These are phyloP conservation scores for Alternaria dauci DNA, from an alignment of 2,329 filamentous ascomycete species.

Conservation along the genomic window DNA sequence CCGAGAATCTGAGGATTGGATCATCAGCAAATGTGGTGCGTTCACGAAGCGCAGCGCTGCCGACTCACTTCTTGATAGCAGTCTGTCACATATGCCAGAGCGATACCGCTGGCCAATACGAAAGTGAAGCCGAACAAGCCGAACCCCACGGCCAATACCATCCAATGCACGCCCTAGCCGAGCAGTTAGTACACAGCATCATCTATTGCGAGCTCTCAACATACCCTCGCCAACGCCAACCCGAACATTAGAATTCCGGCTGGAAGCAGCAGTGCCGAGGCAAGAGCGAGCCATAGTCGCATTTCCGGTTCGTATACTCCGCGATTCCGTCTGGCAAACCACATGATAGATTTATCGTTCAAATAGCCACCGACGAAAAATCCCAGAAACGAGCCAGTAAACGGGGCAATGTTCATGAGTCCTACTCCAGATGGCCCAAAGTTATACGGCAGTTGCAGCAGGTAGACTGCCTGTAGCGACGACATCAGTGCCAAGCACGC, in stretches of 20 bases:
- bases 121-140: slow-evolving; percentile 52
- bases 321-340: slow-evolving; percentile 46
- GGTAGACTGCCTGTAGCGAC: slow-evolving; percentile 47
- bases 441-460: slow-evolving; percentile 53
- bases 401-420: slow-evolving; percentile 51
- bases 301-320: slow-evolving; percentile 58
- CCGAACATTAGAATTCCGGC: slow-evolving; percentile 54
- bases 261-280: slow-evolving; percentile 44
- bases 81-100: slow-evolving; percentile 53
- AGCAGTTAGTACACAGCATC: neutral
- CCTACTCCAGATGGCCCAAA: slow-evolving; percentile 52
- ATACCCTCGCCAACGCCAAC: slow-evolving; percentile 34
- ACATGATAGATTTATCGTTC: slow-evolving; percentile 38
- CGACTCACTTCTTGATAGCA: slow-evolving; percentile 36
- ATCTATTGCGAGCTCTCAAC: slow-evolving; percentile 4
- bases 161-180: slow-evolving; percentile 35
- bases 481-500: slow-evolving; percentile 52
- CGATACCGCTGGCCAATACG: slow-evolving; percentile 43
- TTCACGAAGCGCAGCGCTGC: neutral
- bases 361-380: slow-evolving; percentile 29
- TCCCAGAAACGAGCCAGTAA: slow-evolving; percentile 53
- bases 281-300: slow-evolving; percentile 53
- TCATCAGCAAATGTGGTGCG: neutral
- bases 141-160: slow-evolving; percentile 47
- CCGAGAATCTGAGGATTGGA: slow-evolving; percentile 50